Evolutionary conservation across 805 yeast species (phyloP).

Genomic region (Teunomyces tritomae): DNA sequence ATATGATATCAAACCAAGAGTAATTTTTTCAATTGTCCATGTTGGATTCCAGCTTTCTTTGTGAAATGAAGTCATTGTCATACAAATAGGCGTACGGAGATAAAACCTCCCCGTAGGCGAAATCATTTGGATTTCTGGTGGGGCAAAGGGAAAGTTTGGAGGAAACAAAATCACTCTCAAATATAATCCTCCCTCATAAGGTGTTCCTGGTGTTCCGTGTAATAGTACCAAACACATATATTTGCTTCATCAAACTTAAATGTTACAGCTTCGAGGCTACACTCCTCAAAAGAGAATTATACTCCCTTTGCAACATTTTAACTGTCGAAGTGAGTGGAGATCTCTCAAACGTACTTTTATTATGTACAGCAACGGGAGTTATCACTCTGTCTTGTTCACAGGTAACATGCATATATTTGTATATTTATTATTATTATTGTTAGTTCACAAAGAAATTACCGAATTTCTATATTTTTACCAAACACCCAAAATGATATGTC

Average conservation of each 20-base stretch:
- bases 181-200: slow-evolving; percentile 14
- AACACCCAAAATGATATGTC: not conserved
- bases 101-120: slow-evolving; percentile 15
- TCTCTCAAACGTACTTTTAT: not conserved
- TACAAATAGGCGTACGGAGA: slow-evolving; percentile 11
- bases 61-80: slow-evolving; percentile 14
- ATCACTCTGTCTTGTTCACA: not conserved
- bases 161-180: slow-evolving; percentile 15
- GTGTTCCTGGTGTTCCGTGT: slow-evolving; percentile 11
- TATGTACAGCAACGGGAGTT: slow-evolving; percentile 1
- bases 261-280: not conserved
- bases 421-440: not conserved
- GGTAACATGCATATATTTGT: no score
- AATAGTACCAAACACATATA: slow-evolving; percentile 14
- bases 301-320: not conserved
- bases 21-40: slow-evolving; percentile 16
- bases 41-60: slow-evolving; percentile 15
- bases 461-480: not conserved
- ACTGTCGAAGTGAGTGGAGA: not conserved
- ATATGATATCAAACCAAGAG: slow-evolving; percentile 14
- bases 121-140: slow-evolving; percentile 19
- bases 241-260: slow-evolving; percentile 10
- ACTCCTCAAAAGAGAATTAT: not conserved
- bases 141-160: slow-evolving; percentile 12
- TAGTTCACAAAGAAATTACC: not conserved